These are phyloP conservation scores for Neurospora sp. DNA, from an alignment of 2,329 filamentous ascomycete genomes.

Conservation along the genomic window DNA sequence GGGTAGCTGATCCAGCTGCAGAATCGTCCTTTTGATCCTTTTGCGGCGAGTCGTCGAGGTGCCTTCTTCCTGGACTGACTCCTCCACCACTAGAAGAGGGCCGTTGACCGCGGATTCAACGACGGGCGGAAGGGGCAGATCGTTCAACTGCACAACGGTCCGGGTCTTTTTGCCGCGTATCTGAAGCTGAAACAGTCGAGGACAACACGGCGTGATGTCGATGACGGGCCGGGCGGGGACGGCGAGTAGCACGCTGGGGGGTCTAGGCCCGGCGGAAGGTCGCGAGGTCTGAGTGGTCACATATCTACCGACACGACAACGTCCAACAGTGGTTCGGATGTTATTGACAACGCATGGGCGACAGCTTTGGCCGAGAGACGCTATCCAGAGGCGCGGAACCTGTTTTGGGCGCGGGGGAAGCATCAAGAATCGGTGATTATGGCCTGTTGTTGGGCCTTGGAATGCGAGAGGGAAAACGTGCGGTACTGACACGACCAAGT, in stretches of 20 bases:
- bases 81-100: neutral
- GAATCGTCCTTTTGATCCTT: neutral
- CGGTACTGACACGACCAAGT: neutral
- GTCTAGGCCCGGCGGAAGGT: neutral
- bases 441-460: constrained; percentile 7
- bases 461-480: neutral
- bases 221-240: neutral
- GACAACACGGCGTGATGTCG: neutral
- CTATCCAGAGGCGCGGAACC: constrained; percentile 14
- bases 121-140: constrained; percentile 33
- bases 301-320: neutral
- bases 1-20: neutral
- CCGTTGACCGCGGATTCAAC: neutral
- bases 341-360: constrained; percentile 2
- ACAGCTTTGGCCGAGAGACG: constrained; percentile 10
- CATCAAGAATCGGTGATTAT: constrained; percentile 14
- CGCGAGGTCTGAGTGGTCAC: neutral
- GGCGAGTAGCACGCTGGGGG: neutral
- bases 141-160: constrained; percentile 43
- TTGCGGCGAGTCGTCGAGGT: neutral
- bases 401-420: constrained; percentile 12
- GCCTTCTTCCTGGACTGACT: neutral
- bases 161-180: constrained; percentile 45
- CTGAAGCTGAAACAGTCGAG: constrained; percentile 2
- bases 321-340: neutral